Evolutionary conservation across 2,329 filamentous ascomycete species (phyloP), one percentile per base, ranked within the genome.

Genomic region (Leptographium wingfieldii): DNA sequence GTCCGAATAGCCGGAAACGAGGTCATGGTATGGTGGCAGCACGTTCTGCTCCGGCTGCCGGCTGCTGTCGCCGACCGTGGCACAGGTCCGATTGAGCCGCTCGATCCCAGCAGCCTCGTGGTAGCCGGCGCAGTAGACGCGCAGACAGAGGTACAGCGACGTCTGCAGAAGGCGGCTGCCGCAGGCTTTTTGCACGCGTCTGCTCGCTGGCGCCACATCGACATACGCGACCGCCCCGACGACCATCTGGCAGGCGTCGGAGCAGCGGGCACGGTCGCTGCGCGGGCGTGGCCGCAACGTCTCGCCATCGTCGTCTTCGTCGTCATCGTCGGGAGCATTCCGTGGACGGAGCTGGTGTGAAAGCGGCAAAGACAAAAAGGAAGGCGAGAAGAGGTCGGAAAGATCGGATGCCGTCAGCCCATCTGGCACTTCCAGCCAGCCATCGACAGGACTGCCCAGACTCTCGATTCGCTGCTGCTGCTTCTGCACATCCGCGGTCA

Each of bases 131-230:
- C 75, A 77, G 64, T 73, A 71, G 3, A 69, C 63, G 4, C 67
- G 63, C 12, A 73, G 53, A 46, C 76, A 78, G 0, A 77, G 60
- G 19, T 72, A 75, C 10, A 74, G 63, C 2, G 65, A 65, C 53
- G 59, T 58, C 35, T 54, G 57, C 55, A 54, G 52, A 43, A 64
- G 27, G 9, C 29, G 43, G 52, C 60, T 64, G 59, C 33, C 31
- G 49, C 63, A 64, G 31, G 62, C 38, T 27, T 40, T 61, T 16
- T 27, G 29, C 16, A 59, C 31, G 46, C 59, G 57, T 22, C 33
- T 5, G 12, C 22, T 27, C 55, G 12, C 43, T 57, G 2, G 55
- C 46, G 7, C 35, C 3, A 61, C 9, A 46, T 65, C 63, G 19
- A 33, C 38, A 35, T 61, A 61, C 0, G 22, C n/a, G 6, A 60